Percentiles rank a stretch among this genome's conserved stretches.
phyloP scores from a whole-genome alignment of 768 basidiomycete genomes.

The Suillus sp. region DNA sequence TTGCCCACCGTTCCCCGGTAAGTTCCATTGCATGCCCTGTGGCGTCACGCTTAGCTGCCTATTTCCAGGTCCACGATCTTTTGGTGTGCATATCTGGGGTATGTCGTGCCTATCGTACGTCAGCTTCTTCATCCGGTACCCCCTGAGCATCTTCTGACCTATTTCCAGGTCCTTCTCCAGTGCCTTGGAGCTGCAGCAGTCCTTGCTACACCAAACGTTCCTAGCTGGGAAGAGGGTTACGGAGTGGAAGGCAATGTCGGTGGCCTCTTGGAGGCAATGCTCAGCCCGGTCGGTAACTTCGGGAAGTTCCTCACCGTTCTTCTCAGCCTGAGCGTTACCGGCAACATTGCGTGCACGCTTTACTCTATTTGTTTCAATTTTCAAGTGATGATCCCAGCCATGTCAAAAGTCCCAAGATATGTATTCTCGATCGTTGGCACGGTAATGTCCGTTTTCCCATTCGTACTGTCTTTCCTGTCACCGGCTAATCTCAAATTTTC shows the following conservation, averaged over 20 bases:
- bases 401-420: slow-evolving; percentile 65
- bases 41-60: slow-evolving; percentile 15
- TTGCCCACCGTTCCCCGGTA: slow-evolving; percentile 59
- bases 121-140: slow-evolving; percentile 27
- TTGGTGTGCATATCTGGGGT: slow-evolving; percentile 63
- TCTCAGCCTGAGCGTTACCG: slow-evolving; percentile 74
- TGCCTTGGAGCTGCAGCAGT: slow-evolving; percentile 72
- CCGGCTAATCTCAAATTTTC: slow-evolving; percentile 12
- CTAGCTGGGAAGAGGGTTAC: slow-evolving; percentile 59
- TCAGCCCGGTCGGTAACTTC: slow-evolving; percentile 63
- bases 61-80: slow-evolving; percentile 57
- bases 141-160: slow-evolving; percentile 1
- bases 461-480: slow-evolving; percentile 4
- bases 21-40: slow-evolving; percentile 13
- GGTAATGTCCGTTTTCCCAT: slow-evolving; percentile 52
- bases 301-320: slow-evolving; percentile 73
- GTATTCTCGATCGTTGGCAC: slow-evolving; percentile 67
- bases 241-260: slow-evolving; percentile 57
- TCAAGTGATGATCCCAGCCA: slow-evolving; percentile 65
- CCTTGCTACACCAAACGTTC: slow-evolving; percentile 54
- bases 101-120: slow-evolving; percentile 61
- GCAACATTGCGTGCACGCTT: slow-evolving; percentile 80
- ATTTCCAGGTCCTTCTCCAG: slow-evolving; percentile 39
- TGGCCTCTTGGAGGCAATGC: slow-evolving; percentile 62
- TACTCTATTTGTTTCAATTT: slow-evolving; percentile 79